These are phyloP conservation scores for Phytopythium sindhum DNA, from an alignment of 352 stramenopile genomes.

Conservation along the genomic window DNA sequence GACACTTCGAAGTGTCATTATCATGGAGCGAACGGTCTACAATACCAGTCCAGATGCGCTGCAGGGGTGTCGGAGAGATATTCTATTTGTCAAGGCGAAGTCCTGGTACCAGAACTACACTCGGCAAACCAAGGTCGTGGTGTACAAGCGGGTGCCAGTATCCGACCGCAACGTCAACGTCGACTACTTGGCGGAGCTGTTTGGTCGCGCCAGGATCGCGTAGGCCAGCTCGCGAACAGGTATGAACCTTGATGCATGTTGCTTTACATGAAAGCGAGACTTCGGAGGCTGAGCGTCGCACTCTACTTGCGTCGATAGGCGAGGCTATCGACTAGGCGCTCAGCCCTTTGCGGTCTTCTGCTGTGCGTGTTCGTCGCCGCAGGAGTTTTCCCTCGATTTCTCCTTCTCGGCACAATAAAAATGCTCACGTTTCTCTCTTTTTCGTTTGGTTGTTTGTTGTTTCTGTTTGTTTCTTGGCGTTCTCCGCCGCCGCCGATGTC, in stretches of 20 bases:
- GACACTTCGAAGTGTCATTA: background rate
- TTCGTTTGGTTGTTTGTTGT: conserved; percentile 12
- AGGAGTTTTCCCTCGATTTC: conserved; percentile 1
- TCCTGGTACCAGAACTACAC: no score
- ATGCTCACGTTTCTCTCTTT: conserved; percentile 4
- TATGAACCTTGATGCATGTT: background rate
- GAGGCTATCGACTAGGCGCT: background rate
- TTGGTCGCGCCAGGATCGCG: background rate
- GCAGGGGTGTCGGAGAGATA: no score
- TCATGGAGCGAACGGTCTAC: background rate
- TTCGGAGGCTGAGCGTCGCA: background rate
- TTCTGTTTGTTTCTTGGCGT: conserved; percentile 11
- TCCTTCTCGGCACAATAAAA: background rate
- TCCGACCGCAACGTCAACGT: background rate
- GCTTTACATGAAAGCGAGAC: background rate
- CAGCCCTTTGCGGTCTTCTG: background rate
- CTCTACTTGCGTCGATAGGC: background rate
- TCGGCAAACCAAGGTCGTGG: background rate
- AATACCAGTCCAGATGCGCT: background rate
- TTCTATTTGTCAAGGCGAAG: no score
- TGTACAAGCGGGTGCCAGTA: no score
- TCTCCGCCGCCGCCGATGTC: background rate
- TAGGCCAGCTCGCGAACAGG: background rate
- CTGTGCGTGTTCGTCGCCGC: background rate
- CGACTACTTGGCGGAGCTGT: background rate